These are phyloP conservation scores for Arabidopsis hybrid DNA, from an alignment of 441 rosid genomes.

Conservation along the genomic window DNA sequence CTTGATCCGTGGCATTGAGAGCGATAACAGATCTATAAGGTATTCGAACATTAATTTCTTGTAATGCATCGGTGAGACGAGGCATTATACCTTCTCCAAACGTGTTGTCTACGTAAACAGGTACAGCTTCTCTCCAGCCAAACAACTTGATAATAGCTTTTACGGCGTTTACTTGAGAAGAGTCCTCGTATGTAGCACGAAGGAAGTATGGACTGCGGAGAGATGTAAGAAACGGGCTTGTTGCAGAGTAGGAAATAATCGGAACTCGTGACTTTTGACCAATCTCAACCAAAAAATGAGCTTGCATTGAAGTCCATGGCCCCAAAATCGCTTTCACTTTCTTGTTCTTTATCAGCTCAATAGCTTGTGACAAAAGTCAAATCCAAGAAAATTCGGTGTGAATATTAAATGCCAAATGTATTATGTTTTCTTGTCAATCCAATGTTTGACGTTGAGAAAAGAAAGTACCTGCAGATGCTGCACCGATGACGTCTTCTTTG, in stretches of 20 bases:
- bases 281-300: constrained; percentile 55
- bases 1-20: constrained; percentile 47
- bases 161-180: constrained; percentile 58
- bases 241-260: constrained; percentile 65
- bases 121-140: constrained; percentile 68
- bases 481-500: constrained; percentile 47
- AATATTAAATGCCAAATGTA: no score
- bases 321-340: constrained; percentile 72
- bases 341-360: constrained; percentile 59
- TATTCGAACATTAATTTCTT: constrained; percentile 48
- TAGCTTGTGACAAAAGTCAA: constrained; percentile 46
- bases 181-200: constrained; percentile 50
- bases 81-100: constrained; percentile 61
- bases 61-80: constrained; percentile 54
- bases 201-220: constrained; percentile 57
- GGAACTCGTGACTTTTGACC: constrained; percentile 63
- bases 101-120: constrained; percentile 54
- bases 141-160: constrained; percentile 53
- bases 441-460: no score
- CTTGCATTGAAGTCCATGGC: constrained; percentile 58
- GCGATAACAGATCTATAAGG: constrained; percentile 55
- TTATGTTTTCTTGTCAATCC: no score
- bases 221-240: constrained; percentile 59
- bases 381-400: no score
- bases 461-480: constrained; percentile 58